Conservation (phyloP, 23 red algal genomes). For the Gracilaria vermiculophylla region DNA sequence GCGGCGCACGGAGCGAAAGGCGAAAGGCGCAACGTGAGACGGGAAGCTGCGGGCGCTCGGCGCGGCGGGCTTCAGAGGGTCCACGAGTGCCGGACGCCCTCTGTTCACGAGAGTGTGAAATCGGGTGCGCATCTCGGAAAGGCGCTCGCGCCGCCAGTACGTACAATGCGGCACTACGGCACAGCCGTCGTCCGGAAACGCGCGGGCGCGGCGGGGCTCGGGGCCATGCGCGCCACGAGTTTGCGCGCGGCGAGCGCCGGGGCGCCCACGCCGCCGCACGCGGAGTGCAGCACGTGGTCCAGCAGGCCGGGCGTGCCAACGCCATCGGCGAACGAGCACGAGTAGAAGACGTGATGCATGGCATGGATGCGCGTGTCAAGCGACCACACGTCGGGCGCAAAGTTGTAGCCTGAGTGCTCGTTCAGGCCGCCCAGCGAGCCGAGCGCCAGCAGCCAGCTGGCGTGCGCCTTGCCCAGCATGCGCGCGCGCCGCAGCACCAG, state of each 20-base stretch:
- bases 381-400: slow-evolving; percentile 66
- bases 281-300: slow-evolving; percentile 63
- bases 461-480: slow-evolving; percentile 20
- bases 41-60: no score
- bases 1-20: no score
- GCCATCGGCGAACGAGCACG: slow-evolving; percentile 84
- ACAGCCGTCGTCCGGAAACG: no score
- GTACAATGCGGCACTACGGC: no score
- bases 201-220: not conserved
- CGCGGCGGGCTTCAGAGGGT: no score
- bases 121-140: no score
- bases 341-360: slow-evolving; percentile 80
- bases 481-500: not conserved
- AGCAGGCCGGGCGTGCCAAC: slow-evolving; percentile 78
- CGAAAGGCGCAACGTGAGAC: no score
- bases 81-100: no score
- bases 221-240: not conserved
- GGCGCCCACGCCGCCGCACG: slow-evolving; percentile 21
- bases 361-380: slow-evolving; percentile 73
- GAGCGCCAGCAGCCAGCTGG: slow-evolving; percentile 35
- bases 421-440: slow-evolving; percentile 87
- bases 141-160: no score
- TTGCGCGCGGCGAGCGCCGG: not conserved
- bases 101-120: no score
- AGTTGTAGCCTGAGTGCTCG: slow-evolving; percentile 97